phyloP scores from a whole-genome alignment of 441 rosid species.

The Gossypium davidsonii region DNA sequence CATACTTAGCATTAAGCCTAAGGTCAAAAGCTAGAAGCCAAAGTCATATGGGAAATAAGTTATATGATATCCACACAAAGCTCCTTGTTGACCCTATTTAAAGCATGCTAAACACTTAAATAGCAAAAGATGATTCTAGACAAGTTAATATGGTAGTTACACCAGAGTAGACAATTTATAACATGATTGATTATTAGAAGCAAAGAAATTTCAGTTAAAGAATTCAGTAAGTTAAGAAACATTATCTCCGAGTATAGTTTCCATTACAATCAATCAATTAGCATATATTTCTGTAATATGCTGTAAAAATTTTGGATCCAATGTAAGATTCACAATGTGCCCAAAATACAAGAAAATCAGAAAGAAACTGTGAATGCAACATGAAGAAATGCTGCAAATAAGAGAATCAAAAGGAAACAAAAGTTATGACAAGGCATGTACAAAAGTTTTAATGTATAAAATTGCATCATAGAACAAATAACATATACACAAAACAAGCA shows the following conservation, averaged over 20 bases:
- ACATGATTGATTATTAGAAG: not conserved
- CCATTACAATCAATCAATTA: not conserved
- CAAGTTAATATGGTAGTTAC: not conserved
- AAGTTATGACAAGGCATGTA: not conserved
- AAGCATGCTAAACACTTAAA: not conserved
- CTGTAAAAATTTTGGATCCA: not conserved
- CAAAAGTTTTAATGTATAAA: not conserved
- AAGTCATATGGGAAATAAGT: not conserved
- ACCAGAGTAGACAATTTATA: not conserved
- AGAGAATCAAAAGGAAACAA: slow-evolving; percentile 1
- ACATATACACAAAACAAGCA: not conserved
- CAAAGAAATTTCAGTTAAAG: slow-evolving; percentile 2
- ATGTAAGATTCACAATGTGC: not conserved
- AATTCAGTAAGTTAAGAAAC: not conserved
- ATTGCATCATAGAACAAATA: not conserved
- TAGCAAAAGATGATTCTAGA: not conserved
- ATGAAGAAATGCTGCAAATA: not conserved
- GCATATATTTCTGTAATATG: slow-evolving; percentile 1
- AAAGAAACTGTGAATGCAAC: not conserved
- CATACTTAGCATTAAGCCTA: not conserved
- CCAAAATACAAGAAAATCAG: not conserved
- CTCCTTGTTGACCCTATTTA: not conserved
- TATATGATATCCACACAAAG: not conserved
- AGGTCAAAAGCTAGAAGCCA: not conserved
- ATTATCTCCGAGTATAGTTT: not conserved